phyloP scores from a whole-genome alignment of 2,329 filamentous ascomycete genomes.

The Fusarium kyushuense region DNA sequence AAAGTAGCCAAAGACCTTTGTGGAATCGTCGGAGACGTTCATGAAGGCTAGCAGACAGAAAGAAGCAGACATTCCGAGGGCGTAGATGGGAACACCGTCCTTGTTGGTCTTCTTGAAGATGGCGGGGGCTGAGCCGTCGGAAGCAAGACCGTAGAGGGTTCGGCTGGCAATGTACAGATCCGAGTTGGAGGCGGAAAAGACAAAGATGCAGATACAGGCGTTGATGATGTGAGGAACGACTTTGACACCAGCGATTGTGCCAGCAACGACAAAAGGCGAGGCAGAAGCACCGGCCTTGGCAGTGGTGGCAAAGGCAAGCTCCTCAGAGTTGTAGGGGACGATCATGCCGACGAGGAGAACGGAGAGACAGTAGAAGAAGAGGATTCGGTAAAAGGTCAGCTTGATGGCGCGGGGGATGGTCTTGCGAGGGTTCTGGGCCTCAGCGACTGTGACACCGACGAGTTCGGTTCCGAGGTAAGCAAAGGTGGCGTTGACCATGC shows the following conservation, averaged over 20 bases:
- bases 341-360: slow-evolving; percentile 82
- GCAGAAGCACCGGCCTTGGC: slow-evolving; percentile 58
- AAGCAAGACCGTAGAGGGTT: slow-evolving; percentile 78
- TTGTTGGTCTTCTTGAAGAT: slow-evolving; percentile 79
- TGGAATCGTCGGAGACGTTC: slow-evolving; percentile 70
- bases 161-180: slow-evolving; percentile 82
- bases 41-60: slow-evolving; percentile 78
- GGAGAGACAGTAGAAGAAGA: slow-evolving; percentile 82
- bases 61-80: slow-evolving; percentile 69
- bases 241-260: slow-evolving; percentile 71
- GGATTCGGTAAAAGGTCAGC: slow-evolving; percentile 83
- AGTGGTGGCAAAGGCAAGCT: slow-evolving; percentile 70
- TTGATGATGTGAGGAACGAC: slow-evolving; percentile 76
- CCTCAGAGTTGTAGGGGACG: slow-evolving; percentile 75
- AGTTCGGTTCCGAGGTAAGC: slow-evolving; percentile 83
- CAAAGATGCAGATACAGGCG: slow-evolving; percentile 79
- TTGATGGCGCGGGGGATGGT: slow-evolving; percentile 83
- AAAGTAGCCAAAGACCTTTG: slow-evolving; percentile 71
- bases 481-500: slow-evolving; percentile 81
- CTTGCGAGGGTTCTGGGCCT: slow-evolving; percentile 82
- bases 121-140: slow-evolving; percentile 76
- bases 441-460: slow-evolving; percentile 81
- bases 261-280: slow-evolving; percentile 80
- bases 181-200: slow-evolving; percentile 82
- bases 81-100: slow-evolving; percentile 76